Base-by-base conservation (phyloP, 495 filamentous ascomycete genomes). In the Neurospora terricola region DNA sequence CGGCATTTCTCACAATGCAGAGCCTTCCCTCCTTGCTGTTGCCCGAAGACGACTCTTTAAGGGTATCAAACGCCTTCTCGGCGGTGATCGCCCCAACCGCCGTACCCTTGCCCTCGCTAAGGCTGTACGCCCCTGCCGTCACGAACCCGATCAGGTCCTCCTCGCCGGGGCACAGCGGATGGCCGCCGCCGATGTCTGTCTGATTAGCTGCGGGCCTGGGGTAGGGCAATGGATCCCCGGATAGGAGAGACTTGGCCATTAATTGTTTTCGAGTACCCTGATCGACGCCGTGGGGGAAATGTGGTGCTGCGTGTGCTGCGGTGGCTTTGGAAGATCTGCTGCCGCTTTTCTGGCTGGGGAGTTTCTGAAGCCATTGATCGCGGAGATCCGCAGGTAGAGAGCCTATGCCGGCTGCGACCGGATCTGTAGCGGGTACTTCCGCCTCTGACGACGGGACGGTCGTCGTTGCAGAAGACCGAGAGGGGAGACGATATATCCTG, bases 81-180 rank as follows among this genome's bases (percentile, higher is more conserved):
- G 94, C 81, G 4, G 87, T 81, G 27, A 98, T 81, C 21, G 87
- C 90, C 0, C 92, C 96, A 72, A 99, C 86, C 0, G 90, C 94
- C 30, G 90, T 90, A 0, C 90, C 91, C 77, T 86, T 87, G 2
- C 95, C 96, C 73, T 94, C 88, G 7, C 88, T 89, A 4, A 98
- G 84, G 75, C 92, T 92, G 75, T 91, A 97, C 70, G 92, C 91
- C 3, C 95, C 96, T 3, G 90, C 92, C 30, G 94, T 97, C 27
- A 98, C 90, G 79, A 97, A 99, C 0, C 96, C 96, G 45, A 99
- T 91, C 38, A 98, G 83, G 77, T 97, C 93, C 16, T 87, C 85
- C 73, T 92, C 91, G 2, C 83, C 81, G 0, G 96, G 96, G 6
- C 92, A 88, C 1, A 87, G 78, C 0, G 92, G 88, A 73, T 92